These are phyloP conservation scores for Curvularia sp. DNA, from an alignment of 2,329 filamentous ascomycete genomes.

Conservation along the genomic window DNA sequence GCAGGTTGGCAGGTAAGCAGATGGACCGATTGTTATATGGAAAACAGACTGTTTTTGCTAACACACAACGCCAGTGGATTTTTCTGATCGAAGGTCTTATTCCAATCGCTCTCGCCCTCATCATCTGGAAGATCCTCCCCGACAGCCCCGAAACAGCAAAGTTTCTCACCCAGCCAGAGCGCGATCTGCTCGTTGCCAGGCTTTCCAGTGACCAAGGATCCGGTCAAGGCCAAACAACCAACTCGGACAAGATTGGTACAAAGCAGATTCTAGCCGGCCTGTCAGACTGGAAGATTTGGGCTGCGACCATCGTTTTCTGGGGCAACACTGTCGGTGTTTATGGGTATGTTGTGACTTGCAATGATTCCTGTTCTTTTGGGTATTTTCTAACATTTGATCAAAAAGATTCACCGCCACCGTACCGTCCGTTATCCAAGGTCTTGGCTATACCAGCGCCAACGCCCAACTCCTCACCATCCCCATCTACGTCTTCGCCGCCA, in stretches of 20 bases:
- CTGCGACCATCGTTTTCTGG: conserved; percentile 49
- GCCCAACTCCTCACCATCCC: conserved; percentile 54
- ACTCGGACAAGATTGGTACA: conserved; percentile 57
- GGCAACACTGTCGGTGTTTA: conserved; percentile 49
- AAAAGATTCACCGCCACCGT: conserved; percentile 44
- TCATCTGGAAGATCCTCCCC: conserved; percentile 61
- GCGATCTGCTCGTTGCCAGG: conserved; percentile 43
- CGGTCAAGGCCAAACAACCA: conserved; percentile 55
- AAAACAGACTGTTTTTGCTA: neutral
- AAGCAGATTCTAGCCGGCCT: conserved; percentile 60
- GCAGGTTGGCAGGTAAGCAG: conserved; percentile 33
- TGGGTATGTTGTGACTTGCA: conserved; percentile 28
- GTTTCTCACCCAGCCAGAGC: conserved; percentile 45
- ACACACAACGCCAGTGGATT: conserved; percentile 34
- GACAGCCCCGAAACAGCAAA: conserved; percentile 55
- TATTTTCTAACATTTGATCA: conserved; percentile 24
- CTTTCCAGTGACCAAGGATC: conserved; percentile 53
- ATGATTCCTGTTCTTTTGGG: neutral
- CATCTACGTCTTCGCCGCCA: conserved; percentile 52
- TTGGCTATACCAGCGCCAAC: conserved; percentile 52
- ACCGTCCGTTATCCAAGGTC: conserved; percentile 52
- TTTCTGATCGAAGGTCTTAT: conserved; percentile 41
- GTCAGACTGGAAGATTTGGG: conserved; percentile 48
- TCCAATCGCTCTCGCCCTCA: conserved; percentile 49
- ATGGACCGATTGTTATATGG: neutral